Evolutionary conservation across 179 eudicot species (phyloP).

Genomic region (Heliamphora pulchella): DNA sequence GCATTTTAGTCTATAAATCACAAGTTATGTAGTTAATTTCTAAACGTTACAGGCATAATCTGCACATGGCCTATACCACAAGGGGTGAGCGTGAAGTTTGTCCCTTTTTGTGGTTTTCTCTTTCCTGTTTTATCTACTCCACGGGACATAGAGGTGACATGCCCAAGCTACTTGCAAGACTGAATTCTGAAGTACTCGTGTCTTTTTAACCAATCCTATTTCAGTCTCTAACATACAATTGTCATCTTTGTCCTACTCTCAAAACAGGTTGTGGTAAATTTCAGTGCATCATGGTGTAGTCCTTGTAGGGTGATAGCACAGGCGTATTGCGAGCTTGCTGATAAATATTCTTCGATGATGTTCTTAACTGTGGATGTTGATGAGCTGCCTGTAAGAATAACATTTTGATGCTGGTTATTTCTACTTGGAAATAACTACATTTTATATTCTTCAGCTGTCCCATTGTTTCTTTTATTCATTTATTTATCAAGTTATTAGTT

Average conservation of each 20-base stretch:
- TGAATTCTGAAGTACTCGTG: not conserved
- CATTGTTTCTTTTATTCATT: not conserved
- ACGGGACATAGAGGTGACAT: not conserved
- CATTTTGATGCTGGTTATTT: not conserved
- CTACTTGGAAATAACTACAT: not conserved
- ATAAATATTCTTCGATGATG: constrained; percentile 54
- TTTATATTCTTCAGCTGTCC: not conserved
- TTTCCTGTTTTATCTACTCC: not conserved
- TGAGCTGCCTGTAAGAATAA: constrained; percentile 66
- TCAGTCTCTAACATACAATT: not conserved
- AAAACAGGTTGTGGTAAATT: constrained; percentile 85
- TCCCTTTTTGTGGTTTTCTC: not conserved
- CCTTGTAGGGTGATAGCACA: constrained; percentile 85
- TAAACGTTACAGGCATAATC: too few species aligned
- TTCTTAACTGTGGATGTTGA: constrained; percentile 86
- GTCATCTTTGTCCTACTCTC: not conserved
- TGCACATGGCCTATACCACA: too few species aligned
- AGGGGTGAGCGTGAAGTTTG: too few species aligned
- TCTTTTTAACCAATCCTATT: not conserved
- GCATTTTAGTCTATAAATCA: too few species aligned
- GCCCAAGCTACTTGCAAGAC: too few species aligned
- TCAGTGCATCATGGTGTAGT: constrained; percentile 91
- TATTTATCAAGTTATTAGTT: not conserved
- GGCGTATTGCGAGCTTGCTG: constrained; percentile 59
- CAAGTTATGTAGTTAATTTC: too few species aligned